Conservation (phyloP, 148 eudicot species). For the Nyssa sinensis region DNA sequence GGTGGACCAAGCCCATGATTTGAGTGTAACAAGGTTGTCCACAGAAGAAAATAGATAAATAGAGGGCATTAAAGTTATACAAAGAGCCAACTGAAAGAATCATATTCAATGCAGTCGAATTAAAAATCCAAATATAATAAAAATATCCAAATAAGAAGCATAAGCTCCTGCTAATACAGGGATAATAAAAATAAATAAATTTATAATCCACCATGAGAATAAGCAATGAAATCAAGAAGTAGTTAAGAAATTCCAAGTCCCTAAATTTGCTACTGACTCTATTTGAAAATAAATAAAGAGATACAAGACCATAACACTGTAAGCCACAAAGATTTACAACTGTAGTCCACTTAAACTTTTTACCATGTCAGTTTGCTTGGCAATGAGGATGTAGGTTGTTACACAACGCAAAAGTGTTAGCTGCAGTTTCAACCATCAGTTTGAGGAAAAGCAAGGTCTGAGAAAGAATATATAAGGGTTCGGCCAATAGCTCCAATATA, state of each 20-base stretch:
- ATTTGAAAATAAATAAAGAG: too few species aligned
- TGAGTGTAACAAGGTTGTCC: background rate
- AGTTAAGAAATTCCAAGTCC: background rate
- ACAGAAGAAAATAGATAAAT: background rate
- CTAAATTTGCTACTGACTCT: background rate
- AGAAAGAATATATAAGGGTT: conserved; percentile 88
- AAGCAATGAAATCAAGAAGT: background rate
- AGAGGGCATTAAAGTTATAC: background rate
- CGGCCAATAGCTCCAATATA: conserved; percentile 85
- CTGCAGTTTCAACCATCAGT: conserved; percentile 75
- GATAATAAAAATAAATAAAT: background rate
- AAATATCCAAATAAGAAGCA: background rate
- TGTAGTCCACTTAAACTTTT: background rate
- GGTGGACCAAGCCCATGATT: background rate
- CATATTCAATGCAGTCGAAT: background rate
- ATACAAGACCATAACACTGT: too few species aligned
- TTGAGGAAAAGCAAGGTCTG: conserved; percentile 85
- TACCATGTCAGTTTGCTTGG: conserved; percentile 64
- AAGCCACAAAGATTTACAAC: conserved; percentile 3
- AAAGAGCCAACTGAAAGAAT: background rate
- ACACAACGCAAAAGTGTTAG: conserved; percentile 82
- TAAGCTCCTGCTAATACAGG: too few species aligned
- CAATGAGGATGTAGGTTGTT: conserved; percentile 65
- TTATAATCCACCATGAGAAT: background rate
- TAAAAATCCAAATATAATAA: background rate